Conservation (phyloP, 169 alveolate genomes). For the Besnoitia besnoiti region DNA sequence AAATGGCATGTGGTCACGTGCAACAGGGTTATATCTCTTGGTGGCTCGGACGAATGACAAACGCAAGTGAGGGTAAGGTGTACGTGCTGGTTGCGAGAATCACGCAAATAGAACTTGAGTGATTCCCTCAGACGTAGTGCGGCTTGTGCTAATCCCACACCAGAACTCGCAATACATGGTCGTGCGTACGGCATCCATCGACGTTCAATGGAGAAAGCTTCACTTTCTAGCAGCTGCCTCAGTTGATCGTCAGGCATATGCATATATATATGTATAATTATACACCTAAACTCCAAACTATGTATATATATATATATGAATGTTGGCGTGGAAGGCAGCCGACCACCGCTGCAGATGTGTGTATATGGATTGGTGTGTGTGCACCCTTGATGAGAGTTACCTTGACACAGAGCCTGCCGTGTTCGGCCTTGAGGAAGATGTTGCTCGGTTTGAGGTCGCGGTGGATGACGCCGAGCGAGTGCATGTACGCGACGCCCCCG, state of each 20-base stretch:
- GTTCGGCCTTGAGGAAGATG: conserved; percentile 89
- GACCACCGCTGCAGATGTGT: background rate
- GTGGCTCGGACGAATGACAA: no score
- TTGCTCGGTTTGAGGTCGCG: conserved; percentile 97
- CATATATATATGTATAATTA: background rate
- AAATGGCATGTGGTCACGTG: no score
- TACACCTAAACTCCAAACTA: background rate
- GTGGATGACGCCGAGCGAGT: conserved; percentile 93
- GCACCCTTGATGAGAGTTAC: background rate
- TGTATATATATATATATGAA: background rate
- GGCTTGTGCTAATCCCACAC: no score
- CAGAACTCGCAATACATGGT: no score
- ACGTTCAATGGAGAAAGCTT: no score
- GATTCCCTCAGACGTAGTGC: no score
- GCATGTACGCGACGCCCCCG: conserved; percentile 93
- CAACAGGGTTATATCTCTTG: no score
- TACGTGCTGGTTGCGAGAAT: no score
- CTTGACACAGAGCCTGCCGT: conserved; percentile 77
- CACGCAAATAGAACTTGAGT: no score
- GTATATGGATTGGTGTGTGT: background rate
- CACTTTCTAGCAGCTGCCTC: no score
- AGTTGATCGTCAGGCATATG: background rate
- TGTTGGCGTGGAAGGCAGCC: background rate
- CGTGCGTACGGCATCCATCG: no score
- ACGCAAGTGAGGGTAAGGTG: no score